These are phyloP conservation scores for Nemania serpens DNA, from an alignment of 2,329 filamentous ascomycete species.

Conservation along the genomic window DNA sequence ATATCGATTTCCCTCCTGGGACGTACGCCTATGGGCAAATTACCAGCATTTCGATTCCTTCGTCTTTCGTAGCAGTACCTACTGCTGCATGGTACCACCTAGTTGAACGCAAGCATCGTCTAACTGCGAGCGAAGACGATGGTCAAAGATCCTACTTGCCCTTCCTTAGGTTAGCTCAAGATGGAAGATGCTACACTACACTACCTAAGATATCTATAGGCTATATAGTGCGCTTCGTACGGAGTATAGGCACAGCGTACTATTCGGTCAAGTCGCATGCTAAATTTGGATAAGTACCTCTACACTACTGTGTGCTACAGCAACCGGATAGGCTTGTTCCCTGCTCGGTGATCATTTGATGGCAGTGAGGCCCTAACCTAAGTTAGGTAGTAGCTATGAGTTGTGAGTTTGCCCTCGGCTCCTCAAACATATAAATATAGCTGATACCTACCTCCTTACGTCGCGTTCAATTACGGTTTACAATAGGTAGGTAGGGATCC, in stretches of 20 bases:
- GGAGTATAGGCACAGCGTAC: neutral
- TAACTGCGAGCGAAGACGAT: too few relatives aligned
- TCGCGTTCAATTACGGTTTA: neutral
- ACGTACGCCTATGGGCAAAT: neutral
- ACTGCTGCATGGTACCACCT: too few relatives aligned
- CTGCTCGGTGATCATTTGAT: neutral
- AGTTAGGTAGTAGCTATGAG: too few relatives aligned
- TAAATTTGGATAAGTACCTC: neutral
- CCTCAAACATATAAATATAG: constrained; percentile 7
- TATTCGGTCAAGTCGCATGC: neutral
- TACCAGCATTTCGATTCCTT: neutral
- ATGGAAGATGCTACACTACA: too few relatives aligned
- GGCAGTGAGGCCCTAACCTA: neutral
- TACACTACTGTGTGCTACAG: neutral
- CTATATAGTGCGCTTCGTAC: neutral
- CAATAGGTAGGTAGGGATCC: too few relatives aligned
- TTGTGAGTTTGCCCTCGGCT: neutral
- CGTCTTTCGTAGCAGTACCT: neutral
- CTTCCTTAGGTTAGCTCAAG: too few relatives aligned
- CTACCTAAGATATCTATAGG: neutral
- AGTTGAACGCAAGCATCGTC: too few relatives aligned
- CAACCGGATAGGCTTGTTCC: neutral
- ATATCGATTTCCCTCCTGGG: too few relatives aligned
- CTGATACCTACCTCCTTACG: constrained; percentile 1
- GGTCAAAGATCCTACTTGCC: too few relatives aligned